Base-by-base conservation (phyloP, 2,329 filamentous ascomycete genomes). In the Harringtonia aguacate region DNA sequence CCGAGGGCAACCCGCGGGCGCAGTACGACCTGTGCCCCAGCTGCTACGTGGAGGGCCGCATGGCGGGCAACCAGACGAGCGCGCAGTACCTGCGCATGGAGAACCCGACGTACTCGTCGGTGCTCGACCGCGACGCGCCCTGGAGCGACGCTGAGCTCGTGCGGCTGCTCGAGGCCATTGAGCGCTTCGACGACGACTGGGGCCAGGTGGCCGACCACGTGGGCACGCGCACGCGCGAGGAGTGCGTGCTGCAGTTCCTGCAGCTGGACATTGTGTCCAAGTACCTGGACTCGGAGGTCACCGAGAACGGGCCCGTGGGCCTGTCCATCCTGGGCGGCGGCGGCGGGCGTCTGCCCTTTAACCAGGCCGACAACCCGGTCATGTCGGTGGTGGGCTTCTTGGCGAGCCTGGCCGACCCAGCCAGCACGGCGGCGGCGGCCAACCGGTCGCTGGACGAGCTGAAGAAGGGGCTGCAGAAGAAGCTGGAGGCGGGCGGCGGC, bases 261-360 rank as follows among this genome's bases (percentile, higher is more conserved):
- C 88, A 95, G 58, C 72, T 98, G 30, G 90, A 95, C 53, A 98
- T 98, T 49, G 92, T 97, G 61, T 90, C 95, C 67, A 94, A 94
- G 61, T 98, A 95, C 58, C 70, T 95, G 10, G 89, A 97, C 55
- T 79, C 86, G 8, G 81, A 90, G 55, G 70, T 74, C 8, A 55
- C 62, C 12, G 62, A 75, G 43, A 70, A 67, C 46, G 69, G 70
- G 39, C 72, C 70, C 12, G 75, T 67, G 1, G 75, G 79, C 8
- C 68, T 85, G 44, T 70, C 77, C 45, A 69, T 84, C 70, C 69
- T 92, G 30, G 82, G 84, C 29, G 75, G 79, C 45, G 75, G 86
- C 41, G 77, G 83, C 47, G 89, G 89, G 9, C 81, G 87, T 49
- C 73, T 95, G 37, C 92, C 92, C 1, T 92, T 97, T 61, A 89